Conservation (phyloP, 2,329 filamentous ascomycete genomes). For the Colletotrichum sp. region DNA sequence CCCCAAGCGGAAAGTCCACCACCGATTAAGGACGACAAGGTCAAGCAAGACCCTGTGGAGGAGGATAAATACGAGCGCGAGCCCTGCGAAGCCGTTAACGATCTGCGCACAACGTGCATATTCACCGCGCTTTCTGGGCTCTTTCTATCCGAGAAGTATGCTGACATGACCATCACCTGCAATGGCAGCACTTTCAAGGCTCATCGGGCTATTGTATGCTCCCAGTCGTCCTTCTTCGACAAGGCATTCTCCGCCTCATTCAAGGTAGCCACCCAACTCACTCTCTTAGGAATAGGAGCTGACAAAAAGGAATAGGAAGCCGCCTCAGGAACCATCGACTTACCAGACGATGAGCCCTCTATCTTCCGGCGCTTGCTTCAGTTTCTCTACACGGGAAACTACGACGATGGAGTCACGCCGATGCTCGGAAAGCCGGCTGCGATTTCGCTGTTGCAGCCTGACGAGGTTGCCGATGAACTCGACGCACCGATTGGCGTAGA, state of each 20-base stretch:
- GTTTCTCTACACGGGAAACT: conserved; percentile 32
- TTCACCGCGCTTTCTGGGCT: not conserved
- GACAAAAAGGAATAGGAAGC: conserved; percentile 23
- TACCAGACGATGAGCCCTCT: conserved; percentile 33
- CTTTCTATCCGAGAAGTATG: conserved; percentile 24
- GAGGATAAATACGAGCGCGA: not conserved
- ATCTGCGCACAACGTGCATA: not conserved
- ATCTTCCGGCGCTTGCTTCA: conserved; percentile 30
- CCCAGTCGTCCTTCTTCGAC: conserved; percentile 35
- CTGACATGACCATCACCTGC: conserved; percentile 38
- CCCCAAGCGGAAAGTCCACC: not conserved
- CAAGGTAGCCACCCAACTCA: conserved; percentile 24
- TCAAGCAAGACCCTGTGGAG: not conserved
- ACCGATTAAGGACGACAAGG: not conserved
- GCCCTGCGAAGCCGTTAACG: not conserved
- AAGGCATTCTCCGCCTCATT: conserved; percentile 25
- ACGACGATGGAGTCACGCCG: conserved; percentile 5
- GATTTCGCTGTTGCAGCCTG: not conserved
- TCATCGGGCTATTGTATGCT: conserved; percentile 38
- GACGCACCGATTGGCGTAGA: not conserved
- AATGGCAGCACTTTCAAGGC: conserved; percentile 30
- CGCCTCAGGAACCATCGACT: conserved; percentile 18
- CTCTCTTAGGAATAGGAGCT: not conserved
- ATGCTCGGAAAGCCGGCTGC: not conserved
- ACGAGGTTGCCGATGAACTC: conserved; percentile 4